Conservation (phyloP, 2,329 filamentous ascomycete species). For the Podosphaera xanthii region DNA sequence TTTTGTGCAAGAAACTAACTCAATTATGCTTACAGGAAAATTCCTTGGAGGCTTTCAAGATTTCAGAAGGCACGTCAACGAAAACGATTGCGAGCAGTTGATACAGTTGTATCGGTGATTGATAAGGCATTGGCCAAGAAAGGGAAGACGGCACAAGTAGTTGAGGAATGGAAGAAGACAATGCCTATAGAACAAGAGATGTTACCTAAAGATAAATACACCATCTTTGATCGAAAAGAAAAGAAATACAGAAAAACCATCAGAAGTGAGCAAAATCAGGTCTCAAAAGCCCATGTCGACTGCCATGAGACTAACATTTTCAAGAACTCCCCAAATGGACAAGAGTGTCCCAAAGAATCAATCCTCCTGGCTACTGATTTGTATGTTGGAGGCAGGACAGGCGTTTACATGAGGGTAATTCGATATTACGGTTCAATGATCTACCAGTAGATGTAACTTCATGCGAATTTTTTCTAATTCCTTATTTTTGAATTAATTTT, state of each 20-base stretch:
- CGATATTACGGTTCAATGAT: no score
- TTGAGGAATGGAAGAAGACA: slow-evolving; percentile 80
- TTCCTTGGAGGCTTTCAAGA: slow-evolving; percentile 79
- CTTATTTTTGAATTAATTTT: no score
- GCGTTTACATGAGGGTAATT: no score
- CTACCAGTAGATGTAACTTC: no score
- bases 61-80: slow-evolving; percentile 81
- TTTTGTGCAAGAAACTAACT: slow-evolving; percentile 4
- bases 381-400: no score
- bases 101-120: slow-evolving; percentile 65
- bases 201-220: slow-evolving; percentile 92
- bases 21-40: slow-evolving; percentile 40
- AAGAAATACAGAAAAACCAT: slow-evolving; percentile 93
- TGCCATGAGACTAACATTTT: slow-evolving; percentile 3
- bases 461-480: no score
- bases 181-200: slow-evolving; percentile 95
- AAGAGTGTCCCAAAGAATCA: slow-evolving; percentile 76
- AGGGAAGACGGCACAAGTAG: slow-evolving; percentile 46
- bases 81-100: slow-evolving; percentile 61
- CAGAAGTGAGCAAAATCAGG: slow-evolving; percentile 45
- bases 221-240: slow-evolving; percentile 87
- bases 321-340: slow-evolving; percentile 80
- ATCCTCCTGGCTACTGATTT: slow-evolving; percentile 68
- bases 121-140: slow-evolving; percentile 55
- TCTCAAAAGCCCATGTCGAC: background rate